Evolutionary conservation across 139 green algal species (phyloP), one percentile per base, ranked within the genome.

Genomic region (Asterochloris erici): DNA sequence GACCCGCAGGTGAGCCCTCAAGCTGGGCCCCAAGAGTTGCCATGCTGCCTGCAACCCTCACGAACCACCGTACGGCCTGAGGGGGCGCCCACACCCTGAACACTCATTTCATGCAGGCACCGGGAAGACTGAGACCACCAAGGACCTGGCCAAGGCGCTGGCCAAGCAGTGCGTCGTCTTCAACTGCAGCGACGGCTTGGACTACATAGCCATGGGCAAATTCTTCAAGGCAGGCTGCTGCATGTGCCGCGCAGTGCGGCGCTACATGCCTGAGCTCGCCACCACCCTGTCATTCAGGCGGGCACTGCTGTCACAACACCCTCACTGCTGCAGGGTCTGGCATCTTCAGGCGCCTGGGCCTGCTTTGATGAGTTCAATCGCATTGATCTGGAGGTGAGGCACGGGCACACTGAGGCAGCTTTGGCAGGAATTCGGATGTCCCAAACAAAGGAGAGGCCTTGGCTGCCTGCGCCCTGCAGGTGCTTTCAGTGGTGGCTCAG

Each of bases 361-460:
- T 97, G 94, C 88, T 96, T 98, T 82, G 93, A 98, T 77, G 94
- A 97, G 89, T 96, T 97, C 87, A 97, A 97, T 87, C 90, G 93
- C 81, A 97, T 97, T 74, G 92, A 97, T 85, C 93, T 96, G 21
- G 93, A 97, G 91, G 89, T 95, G 83, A 84, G 38, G 38, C 38
- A 54, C 6, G 38, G 6, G 2, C 38, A 54, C 4, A 91, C 87
- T 93, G 28, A 89, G 81, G 0, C 88, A 92, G 76, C 86, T 93
- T 66, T 90, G 88, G 24, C 88, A 54, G 6, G 38, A 54, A 2
- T 6, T 54, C 6, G 38, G 6, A 54, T 54, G 38, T 54, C 38
- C 38, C 38, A 54, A 54, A 54, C 38, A 6, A 54, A 54, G 38
- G 38, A 2, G 6, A 10, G 38, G 6, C 2, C 2, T 54, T 54